A percentile compares a stretch with the other conserved stretches of the same genome.
These are phyloP conservation scores for Hydrangea macrophylla DNA, from an alignment of 148 eudicot genomes.

Conservation along the genomic window DNA sequence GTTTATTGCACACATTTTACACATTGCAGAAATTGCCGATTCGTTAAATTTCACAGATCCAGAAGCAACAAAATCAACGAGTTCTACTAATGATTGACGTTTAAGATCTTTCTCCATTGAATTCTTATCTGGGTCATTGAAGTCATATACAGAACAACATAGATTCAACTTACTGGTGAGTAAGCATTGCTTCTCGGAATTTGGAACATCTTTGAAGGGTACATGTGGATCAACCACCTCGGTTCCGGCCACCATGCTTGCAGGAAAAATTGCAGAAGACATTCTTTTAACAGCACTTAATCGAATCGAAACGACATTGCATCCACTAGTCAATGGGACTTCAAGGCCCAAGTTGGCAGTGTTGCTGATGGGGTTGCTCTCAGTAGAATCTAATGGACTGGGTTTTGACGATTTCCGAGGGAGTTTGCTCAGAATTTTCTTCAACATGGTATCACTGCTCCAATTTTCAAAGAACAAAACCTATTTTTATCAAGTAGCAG, in stretches of 20 bases:
- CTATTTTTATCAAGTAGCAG: neutral
- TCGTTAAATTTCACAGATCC: slow-evolving; percentile 45
- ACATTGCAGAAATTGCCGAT: slow-evolving; percentile 33
- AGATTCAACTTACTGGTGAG: slow-evolving; percentile 43
- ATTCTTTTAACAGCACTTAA: slow-evolving; percentile 40
- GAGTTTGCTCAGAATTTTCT: slow-evolving; percentile 42
- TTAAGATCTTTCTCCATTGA: slow-evolving; percentile 38
- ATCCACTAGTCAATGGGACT: slow-evolving; percentile 28
- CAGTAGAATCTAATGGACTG: slow-evolving; percentile 28
- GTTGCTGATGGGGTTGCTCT: slow-evolving; percentile 26
- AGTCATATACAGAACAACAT: slow-evolving; percentile 39
- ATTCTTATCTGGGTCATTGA: slow-evolving; percentile 30
- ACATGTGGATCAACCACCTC: slow-evolving; percentile 39
- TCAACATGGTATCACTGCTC: slow-evolving; percentile 27
- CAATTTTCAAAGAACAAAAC: neutral
- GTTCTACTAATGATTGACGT: slow-evolving; percentile 35
- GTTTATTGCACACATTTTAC: slow-evolving; percentile 46
- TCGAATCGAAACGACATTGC: slow-evolving; percentile 31
- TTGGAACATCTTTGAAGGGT: slow-evolving; percentile 41
- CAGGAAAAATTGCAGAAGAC: slow-evolving; percentile 49
- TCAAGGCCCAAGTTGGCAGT: slow-evolving; percentile 21
- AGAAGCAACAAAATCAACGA: slow-evolving; percentile 37
- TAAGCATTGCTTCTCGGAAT: slow-evolving; percentile 37
- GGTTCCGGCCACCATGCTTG: slow-evolving; percentile 31
- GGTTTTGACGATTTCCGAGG: slow-evolving; percentile 41